phyloP scores from a whole-genome alignment of 345 rosid genomes.

The Brassica rapa region DNA sequence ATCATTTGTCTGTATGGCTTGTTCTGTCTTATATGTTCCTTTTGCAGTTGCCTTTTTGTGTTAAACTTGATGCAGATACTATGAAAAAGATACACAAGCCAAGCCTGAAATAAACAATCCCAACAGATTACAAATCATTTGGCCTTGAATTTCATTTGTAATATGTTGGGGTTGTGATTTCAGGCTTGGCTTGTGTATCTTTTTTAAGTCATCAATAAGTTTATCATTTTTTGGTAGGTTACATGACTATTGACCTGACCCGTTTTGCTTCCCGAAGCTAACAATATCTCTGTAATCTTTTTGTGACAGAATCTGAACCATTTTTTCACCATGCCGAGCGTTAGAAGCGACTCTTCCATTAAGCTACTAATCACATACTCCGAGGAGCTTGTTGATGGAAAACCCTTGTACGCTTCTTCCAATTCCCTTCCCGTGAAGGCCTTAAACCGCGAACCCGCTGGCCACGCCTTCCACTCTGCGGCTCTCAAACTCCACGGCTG shows the following conservation, averaged over 20 bases:
- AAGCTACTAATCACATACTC: constrained; percentile 74
- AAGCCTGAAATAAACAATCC: no score
- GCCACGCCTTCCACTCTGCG: constrained; percentile 80
- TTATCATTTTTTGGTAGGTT: no score
- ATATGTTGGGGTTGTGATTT: no score
- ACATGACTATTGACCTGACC: no score
- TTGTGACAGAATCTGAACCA: constrained; percentile 13
- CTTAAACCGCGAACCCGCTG: constrained; percentile 82
- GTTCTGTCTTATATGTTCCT: neutral
- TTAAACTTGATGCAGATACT: no score
- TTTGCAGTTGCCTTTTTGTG: neutral
- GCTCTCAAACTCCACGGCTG: constrained; percentile 83
- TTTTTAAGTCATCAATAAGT: no score
- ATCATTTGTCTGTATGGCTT: neutral
- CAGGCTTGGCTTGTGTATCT: no score
- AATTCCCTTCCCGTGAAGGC: constrained; percentile 88
- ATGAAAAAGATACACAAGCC: no score
- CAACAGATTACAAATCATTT: no score
- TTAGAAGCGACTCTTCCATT: constrained; percentile 41
- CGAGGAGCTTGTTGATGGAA: constrained; percentile 74
- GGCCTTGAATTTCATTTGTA: no score
- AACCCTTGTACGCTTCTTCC: constrained; percentile 69
- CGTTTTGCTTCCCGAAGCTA: neutral
- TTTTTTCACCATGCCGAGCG: constrained; percentile 30
- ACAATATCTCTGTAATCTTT: constrained; percentile 16